These are phyloP conservation scores for Beauveria medogensis DNA, from an alignment of 2,329 filamentous ascomycete genomes.

Conservation along the genomic window DNA sequence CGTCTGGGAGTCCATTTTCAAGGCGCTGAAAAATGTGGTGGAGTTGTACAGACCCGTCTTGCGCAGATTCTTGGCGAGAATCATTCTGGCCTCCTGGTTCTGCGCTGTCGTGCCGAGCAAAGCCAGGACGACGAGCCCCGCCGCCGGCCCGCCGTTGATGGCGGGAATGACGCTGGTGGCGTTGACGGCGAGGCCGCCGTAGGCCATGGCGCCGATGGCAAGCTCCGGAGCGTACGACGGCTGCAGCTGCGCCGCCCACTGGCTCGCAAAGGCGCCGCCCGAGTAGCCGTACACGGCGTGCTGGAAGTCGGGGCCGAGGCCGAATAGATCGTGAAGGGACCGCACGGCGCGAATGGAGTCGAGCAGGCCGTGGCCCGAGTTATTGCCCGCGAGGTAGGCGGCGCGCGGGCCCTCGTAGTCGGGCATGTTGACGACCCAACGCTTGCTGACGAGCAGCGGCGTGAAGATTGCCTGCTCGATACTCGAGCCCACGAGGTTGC, in stretches of 20 bases:
- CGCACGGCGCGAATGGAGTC: slow-evolving; percentile 37
- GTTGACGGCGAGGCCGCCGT: slow-evolving; percentile 40
- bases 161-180: slow-evolving; percentile 26
- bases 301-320: slow-evolving; percentile 25
- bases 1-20: neutral
- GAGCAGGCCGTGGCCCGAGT: slow-evolving; percentile 35
- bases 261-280: slow-evolving; percentile 43
- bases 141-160: slow-evolving; percentile 20
- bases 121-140: slow-evolving; percentile 16
- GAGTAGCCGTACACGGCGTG: slow-evolving; percentile 48
- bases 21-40: slow-evolving; percentile 3
- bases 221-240: slow-evolving; percentile 45
- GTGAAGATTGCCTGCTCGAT: slow-evolving; percentile 7
- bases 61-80: slow-evolving; percentile 1
- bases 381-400: slow-evolving; percentile 33
- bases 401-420: slow-evolving; percentile 39
- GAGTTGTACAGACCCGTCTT: slow-evolving; percentile 4
- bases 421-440: slow-evolving; percentile 37
- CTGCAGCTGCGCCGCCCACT: slow-evolving; percentile 45
- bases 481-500: slow-evolving; percentile 10
- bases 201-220: slow-evolving; percentile 36
- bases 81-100: slow-evolving; percentile 13
- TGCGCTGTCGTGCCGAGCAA: slow-evolving; percentile 18
- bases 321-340: slow-evolving; percentile 18
- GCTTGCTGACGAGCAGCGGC: slow-evolving; percentile 25